These are phyloP conservation scores for Sugiyamaella pinicola DNA, from an alignment of 1,139 yeast genomes.

Conservation along the genomic window DNA sequence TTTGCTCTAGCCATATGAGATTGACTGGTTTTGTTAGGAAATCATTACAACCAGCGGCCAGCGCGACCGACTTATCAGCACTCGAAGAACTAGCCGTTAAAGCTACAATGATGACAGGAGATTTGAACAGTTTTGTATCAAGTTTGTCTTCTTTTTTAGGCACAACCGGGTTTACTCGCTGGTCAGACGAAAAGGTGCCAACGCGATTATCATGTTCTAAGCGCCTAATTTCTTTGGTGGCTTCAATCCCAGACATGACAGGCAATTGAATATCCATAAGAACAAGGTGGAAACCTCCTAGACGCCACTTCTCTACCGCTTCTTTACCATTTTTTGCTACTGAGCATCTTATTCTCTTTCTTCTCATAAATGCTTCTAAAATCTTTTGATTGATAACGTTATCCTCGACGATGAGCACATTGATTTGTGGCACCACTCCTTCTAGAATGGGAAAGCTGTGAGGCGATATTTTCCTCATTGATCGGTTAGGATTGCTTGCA, in stretches of 20 bases:
- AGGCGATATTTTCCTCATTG: slow-evolving; percentile 13
- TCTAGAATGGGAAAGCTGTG: slow-evolving; percentile 34
- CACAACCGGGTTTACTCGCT: slow-evolving; percentile 23
- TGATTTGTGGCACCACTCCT: slow-evolving; percentile 66
- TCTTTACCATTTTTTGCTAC: slow-evolving; percentile 91
- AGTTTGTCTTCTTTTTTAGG: slow-evolving; percentile 50
- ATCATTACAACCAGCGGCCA: slow-evolving; percentile 97
- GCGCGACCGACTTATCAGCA: slow-evolving; percentile 86
- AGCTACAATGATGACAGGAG: slow-evolving; percentile 96
- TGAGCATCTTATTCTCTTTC: slow-evolving; percentile 80
- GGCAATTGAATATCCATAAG: slow-evolving; percentile 96
- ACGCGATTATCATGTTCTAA: slow-evolving; percentile 78
- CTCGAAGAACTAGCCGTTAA: slow-evolving; percentile 87
- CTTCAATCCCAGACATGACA: slow-evolving; percentile 89
- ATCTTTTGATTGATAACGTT: slow-evolving; percentile 92
- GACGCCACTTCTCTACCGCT: slow-evolving; percentile 89
- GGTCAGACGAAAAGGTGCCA: slow-evolving; percentile 64
- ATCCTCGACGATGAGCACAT: slow-evolving; percentile 93
- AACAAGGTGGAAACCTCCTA: slow-evolving; percentile 88
- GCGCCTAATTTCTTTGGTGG: slow-evolving; percentile 83
- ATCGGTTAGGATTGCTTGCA: slow-evolving; percentile 11
- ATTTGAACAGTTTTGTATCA: slow-evolving; percentile 64
- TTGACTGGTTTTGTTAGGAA: slow-evolving; percentile 96
- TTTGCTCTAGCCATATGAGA: slow-evolving; percentile 88
- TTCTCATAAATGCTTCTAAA: slow-evolving; percentile 85